phyloP scores from a whole-genome alignment of 2,329 filamentous ascomycete species.

The Fusarium sp. region DNA sequence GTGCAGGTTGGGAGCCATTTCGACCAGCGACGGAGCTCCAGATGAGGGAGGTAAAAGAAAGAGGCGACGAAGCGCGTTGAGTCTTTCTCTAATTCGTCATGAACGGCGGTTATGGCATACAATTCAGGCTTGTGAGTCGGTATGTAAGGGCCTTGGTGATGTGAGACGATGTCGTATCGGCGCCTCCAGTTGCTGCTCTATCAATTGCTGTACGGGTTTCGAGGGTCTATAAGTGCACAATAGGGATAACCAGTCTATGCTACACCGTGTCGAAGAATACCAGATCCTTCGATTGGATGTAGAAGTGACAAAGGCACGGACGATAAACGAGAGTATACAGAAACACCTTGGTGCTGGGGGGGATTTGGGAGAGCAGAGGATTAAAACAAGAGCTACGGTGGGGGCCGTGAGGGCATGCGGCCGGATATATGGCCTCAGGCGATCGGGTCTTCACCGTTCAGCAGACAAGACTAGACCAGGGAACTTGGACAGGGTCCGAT shows the following conservation, averaged over 20 bases:
- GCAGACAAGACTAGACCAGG: slow-evolving; percentile 23
- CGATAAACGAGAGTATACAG: slow-evolving; percentile 34
- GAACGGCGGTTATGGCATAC: slow-evolving; percentile 14
- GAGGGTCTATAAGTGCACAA: slow-evolving; percentile 8
- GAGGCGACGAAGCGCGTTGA: slow-evolving; percentile 43
- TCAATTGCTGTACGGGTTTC: background rate
- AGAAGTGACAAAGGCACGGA: slow-evolving; percentile 7
- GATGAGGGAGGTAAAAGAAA: slow-evolving; percentile 14
- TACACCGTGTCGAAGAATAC: slow-evolving; percentile 37
- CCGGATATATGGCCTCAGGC: slow-evolving; percentile 43
- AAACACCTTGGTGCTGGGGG: slow-evolving; percentile 8
- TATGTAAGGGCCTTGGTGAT: background rate
- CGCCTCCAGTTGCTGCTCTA: slow-evolving; percentile 20
- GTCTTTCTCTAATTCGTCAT: slow-evolving; percentile 43
- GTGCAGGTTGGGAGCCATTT: slow-evolving; percentile 56
- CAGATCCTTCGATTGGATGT: slow-evolving; percentile 37
- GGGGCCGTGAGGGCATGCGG: slow-evolving; percentile 38
- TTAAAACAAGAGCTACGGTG: slow-evolving; percentile 42
- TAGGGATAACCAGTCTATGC: slow-evolving; percentile 10
- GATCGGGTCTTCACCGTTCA: slow-evolving; percentile 35
- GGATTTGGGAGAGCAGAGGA: slow-evolving; percentile 35
- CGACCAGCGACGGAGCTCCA: slow-evolving; percentile 45
- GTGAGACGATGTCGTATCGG: background rate
- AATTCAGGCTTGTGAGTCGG: slow-evolving; percentile 12
- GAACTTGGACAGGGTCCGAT: slow-evolving; percentile 33